phyloP scores from a whole-genome alignment of 129 eudicot species.

The Mikania micrantha region DNA sequence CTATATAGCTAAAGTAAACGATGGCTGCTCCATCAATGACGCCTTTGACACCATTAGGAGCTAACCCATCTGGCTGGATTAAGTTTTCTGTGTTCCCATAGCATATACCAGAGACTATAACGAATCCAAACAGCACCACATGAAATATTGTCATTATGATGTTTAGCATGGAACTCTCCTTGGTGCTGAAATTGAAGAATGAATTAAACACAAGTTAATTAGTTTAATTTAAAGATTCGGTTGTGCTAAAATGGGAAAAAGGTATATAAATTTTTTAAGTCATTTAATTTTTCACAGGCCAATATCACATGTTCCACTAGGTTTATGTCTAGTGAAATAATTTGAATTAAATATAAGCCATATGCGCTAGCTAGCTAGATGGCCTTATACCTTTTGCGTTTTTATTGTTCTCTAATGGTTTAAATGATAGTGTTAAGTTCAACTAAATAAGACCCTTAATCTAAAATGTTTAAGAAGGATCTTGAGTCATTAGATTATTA shows the following conservation, averaged over 20 bases:
- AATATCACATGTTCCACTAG: constrained; percentile 25
- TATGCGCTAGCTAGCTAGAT: neutral
- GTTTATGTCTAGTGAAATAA: constrained; percentile 12
- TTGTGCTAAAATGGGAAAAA: neutral
- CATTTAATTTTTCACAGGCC: constrained; percentile 38
- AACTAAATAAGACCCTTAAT: no score
- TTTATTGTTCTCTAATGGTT: neutral
- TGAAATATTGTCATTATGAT: constrained; percentile 64
- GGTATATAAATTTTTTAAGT: constrained; percentile 7
- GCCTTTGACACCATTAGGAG: constrained; percentile 64
- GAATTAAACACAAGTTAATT: neutral
- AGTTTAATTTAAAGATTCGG: neutral
- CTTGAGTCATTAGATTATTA: no score
- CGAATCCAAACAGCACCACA: constrained; percentile 57
- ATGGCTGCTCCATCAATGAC: constrained; percentile 71
- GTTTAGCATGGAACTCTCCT: constrained; percentile 76
- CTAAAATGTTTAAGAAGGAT: no score
- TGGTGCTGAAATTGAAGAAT: constrained; percentile 48
- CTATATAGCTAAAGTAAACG: constrained; percentile 75
- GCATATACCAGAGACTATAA: constrained; percentile 58
- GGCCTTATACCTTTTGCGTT: constrained; percentile 5
- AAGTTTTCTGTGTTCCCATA: constrained; percentile 53
- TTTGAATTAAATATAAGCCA: constrained; percentile 13
- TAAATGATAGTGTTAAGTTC: no score
- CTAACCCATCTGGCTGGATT: constrained; percentile 50